Percentiles rank a stretch among this genome's conserved stretches.
Evolutionary conservation across 768 basidiomycete species (phyloP).

Genomic region (Russula virescens): DNA sequence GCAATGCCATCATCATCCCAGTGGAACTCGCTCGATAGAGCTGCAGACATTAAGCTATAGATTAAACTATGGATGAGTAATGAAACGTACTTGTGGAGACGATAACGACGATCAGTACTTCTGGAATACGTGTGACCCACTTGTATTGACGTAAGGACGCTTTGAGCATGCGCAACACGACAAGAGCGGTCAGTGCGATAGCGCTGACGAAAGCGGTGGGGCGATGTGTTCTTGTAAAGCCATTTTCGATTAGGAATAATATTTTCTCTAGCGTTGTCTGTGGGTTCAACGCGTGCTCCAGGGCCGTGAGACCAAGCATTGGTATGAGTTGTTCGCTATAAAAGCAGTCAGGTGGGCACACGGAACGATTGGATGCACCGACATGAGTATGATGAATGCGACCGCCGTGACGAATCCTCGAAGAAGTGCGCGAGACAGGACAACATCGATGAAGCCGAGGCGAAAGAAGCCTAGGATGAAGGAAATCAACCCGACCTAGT

Average conservation of each 20-base stretch:
- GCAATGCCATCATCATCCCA: slow-evolving; percentile 80
- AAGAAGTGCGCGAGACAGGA: slow-evolving; percentile 81
- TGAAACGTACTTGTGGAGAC: slow-evolving; percentile 64
- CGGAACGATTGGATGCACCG: slow-evolving; percentile 27
- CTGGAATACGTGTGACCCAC: slow-evolving; percentile 75
- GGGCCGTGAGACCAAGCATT: slow-evolving; percentile 72
- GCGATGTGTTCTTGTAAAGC: slow-evolving; percentile 49
- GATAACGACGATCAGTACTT: slow-evolving; percentile 85
- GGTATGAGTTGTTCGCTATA: slow-evolving; percentile 77
- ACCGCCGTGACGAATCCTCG: slow-evolving; percentile 85
- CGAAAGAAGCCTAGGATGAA: slow-evolving; percentile 83
- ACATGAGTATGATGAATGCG: slow-evolving; percentile 82
- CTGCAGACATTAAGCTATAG: slow-evolving; percentile 34
- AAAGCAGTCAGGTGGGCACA: neutral
- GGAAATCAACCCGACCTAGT: slow-evolving; percentile 76
- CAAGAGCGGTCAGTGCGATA: slow-evolving; percentile 57
- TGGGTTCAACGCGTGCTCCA: slow-evolving; percentile 52
- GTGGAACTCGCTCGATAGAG: slow-evolving; percentile 56
- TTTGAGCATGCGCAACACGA: slow-evolving; percentile 57
- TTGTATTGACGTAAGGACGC: slow-evolving; percentile 44
- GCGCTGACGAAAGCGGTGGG: slow-evolving; percentile 74
- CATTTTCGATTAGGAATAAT: slow-evolving; percentile 61
- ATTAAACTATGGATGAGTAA: neutral
- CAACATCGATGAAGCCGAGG: slow-evolving; percentile 90
- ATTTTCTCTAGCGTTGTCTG: slow-evolving; percentile 72